Conservation (phyloP, 2,329 filamentous ascomycete species). For the Ceratocystis harringtonii region DNA sequence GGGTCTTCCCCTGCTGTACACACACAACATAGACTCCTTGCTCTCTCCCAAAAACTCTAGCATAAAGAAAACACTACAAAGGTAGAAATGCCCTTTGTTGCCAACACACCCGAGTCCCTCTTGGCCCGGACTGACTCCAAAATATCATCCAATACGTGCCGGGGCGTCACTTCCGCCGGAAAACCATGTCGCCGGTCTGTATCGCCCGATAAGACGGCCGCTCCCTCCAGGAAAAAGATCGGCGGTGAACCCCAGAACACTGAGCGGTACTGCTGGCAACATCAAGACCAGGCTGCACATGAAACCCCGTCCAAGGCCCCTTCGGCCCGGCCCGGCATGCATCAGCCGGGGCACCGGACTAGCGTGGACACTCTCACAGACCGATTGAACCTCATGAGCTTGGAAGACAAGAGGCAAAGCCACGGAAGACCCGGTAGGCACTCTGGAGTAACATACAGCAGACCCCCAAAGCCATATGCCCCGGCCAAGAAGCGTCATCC, state of each 20-base stretch:
- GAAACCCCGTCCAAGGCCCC: conserved; percentile 29
- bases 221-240: not conserved
- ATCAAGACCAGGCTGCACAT: conserved; percentile 64
- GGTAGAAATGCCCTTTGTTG: conserved; percentile 28
- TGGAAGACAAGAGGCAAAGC: conserved; percentile 33
- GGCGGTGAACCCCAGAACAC: conserved; percentile 31
- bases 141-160: conserved; percentile 70
- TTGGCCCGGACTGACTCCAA: conserved; percentile 61
- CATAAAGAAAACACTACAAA: no score
- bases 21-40: not conserved
- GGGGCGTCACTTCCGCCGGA: conserved; percentile 72
- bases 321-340: not conserved
- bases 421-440: conserved; percentile 21
- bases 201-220: conserved; percentile 24
- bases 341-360: conserved; percentile 39
- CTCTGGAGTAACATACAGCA: conserved; percentile 13
- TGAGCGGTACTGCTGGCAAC: conserved; percentile 82
- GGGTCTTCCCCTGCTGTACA: not conserved
- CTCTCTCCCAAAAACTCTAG: not conserved
- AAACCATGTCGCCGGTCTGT: conserved; percentile 62
- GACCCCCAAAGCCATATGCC: conserved; percentile 12
- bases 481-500: conserved; percentile 1
- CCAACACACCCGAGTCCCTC: conserved; percentile 22
- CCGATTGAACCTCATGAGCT: conserved; percentile 57
- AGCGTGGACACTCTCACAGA: conserved; percentile 82